phyloP scores from a whole-genome alignment of 1,139 yeast genomes.

The Torulaspora pretoriensis region DNA sequence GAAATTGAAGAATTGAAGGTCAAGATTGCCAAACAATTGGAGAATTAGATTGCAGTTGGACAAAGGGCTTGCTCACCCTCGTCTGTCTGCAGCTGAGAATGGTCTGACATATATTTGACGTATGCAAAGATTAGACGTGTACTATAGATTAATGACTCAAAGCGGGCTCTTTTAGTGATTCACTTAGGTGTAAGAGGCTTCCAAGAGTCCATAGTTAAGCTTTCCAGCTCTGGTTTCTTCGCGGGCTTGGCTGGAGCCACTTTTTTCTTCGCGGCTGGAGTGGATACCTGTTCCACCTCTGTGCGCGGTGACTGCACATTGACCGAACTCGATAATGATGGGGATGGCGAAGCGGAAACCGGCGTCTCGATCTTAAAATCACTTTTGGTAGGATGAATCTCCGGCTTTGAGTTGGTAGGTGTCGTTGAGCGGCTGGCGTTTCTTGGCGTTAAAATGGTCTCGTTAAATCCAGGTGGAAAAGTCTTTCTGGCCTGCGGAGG shows the following conservation, averaged over 20 bases:
- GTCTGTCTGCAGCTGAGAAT: not conserved
- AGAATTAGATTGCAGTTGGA: constrained; percentile 23
- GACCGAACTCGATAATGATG: constrained; percentile 4
- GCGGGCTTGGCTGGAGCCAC: constrained; percentile 23
- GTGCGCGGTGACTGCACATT: constrained; percentile 5
- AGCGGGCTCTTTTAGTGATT: not conserved
- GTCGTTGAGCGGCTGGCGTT: constrained; percentile 17
- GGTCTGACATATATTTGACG: constrained; percentile 1
- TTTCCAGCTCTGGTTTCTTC: constrained; percentile 26
- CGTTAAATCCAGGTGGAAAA: constrained; percentile 34
- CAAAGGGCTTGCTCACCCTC: not conserved
- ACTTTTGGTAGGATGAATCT: constrained; percentile 13
- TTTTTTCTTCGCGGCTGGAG: constrained; percentile 12
- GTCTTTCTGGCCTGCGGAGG: constrained; percentile 31
- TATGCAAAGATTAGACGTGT: constrained; percentile 2
- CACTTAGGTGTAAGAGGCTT: constrained; percentile 53
- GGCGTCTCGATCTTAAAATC: constrained; percentile 15
- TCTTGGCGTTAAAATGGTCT: constrained; percentile 28
- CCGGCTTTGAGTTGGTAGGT: constrained; percentile 4
- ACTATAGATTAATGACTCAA: constrained; percentile 2
- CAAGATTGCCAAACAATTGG: constrained; percentile 50
- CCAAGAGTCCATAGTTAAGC: constrained; percentile 50
- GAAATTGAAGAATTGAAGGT: constrained; percentile 52
- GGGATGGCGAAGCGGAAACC: constrained; percentile 4
- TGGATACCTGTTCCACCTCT: constrained; percentile 1